These are phyloP conservation scores for Penicillium sp. DNA, from an alignment of 2,329 filamentous ascomycete species.

Conservation along the genomic window DNA sequence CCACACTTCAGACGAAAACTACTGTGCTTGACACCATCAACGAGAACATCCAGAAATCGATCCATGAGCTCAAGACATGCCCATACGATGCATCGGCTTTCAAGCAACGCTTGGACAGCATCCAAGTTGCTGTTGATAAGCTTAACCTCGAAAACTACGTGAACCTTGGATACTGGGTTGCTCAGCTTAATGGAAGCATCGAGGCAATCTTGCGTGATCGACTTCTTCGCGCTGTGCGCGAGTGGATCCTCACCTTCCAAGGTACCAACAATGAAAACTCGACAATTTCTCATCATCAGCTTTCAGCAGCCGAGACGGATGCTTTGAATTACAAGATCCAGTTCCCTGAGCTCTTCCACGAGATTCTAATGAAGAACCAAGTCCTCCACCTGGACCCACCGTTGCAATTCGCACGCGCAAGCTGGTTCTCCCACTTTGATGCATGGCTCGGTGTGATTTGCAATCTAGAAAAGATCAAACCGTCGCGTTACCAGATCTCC, in stretches of 20 bases:
- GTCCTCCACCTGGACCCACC: slow-evolving; percentile 96
- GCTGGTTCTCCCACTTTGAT: slow-evolving; percentile 90
- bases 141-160: slow-evolving; percentile 95
- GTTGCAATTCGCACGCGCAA: slow-evolving; percentile 84
- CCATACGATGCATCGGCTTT: slow-evolving; percentile 79
- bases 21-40: slow-evolving; percentile 75
- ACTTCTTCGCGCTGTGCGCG: slow-evolving; percentile 76
- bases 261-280: slow-evolving; percentile 45
- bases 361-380: slow-evolving; percentile 97
- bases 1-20: slow-evolving; percentile 84
- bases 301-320: slow-evolving; percentile 30
- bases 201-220: slow-evolving; percentile 77
- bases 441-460: slow-evolving; percentile 92
- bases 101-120: slow-evolving; percentile 73
- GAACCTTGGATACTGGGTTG: slow-evolving; percentile 88
- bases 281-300: slow-evolving; percentile 21
- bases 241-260: slow-evolving; percentile 87
- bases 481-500: slow-evolving; percentile 89
- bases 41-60: slow-evolving; percentile 74
- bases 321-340: slow-evolving; percentile 38
- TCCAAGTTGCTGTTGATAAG: slow-evolving; percentile 92
- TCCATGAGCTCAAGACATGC: slow-evolving; percentile 80
- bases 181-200: slow-evolving; percentile 80
- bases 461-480: slow-evolving; percentile 90
- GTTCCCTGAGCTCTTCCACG: slow-evolving; percentile 66